phyloP scores from a whole-genome alignment of 768 basidiomycete species.

The Boletus rubroflammeus region DNA sequence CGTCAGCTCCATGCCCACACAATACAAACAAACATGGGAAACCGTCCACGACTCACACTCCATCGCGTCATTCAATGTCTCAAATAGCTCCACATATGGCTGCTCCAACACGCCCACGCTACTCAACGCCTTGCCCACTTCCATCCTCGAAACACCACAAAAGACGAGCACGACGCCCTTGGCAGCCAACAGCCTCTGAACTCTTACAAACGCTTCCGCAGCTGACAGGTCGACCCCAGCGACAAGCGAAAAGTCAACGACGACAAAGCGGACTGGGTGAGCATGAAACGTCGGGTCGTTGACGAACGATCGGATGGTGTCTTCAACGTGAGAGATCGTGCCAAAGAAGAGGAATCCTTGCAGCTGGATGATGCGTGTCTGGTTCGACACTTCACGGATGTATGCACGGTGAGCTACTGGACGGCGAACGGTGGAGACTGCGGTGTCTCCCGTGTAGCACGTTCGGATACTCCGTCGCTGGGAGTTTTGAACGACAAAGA shows the following conservation, averaged over 20 bases:
- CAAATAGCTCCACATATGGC: conserved; percentile 76
- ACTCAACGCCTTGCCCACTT: conserved; percentile 67
- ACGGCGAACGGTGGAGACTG: conserved; percentile 87
- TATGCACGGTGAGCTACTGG: conserved; percentile 86
- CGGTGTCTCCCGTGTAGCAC: conserved; percentile 76
- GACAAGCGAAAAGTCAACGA: conserved; percentile 83
- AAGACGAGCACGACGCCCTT: conserved; percentile 84
- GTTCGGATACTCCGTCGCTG: conserved; percentile 80
- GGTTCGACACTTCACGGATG: conserved; percentile 87
- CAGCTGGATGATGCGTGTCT: conserved; percentile 82
- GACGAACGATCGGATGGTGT: conserved; percentile 73
- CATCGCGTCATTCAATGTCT: conserved; percentile 82
- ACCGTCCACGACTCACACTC: conserved; percentile 65
- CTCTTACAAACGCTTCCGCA: conserved; percentile 90
- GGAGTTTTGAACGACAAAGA: conserved; percentile 97
- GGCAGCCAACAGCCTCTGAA: conserved; percentile 74
- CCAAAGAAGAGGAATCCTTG: conserved; percentile 96
- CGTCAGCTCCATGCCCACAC: conserved; percentile 1
- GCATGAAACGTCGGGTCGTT: conserved; percentile 65
- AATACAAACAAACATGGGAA: conserved; percentile 1
- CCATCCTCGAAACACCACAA: conserved; percentile 71
- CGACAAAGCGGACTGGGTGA: conserved; percentile 83
- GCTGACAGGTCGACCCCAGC: conserved; percentile 92
- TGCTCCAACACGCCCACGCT: conserved; percentile 80
- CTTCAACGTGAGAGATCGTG: conserved; percentile 88